These are phyloP conservation scores for Paspalum vaginatum DNA, from an alignment of 176 grass and related monocot species.

Conservation along the genomic window DNA sequence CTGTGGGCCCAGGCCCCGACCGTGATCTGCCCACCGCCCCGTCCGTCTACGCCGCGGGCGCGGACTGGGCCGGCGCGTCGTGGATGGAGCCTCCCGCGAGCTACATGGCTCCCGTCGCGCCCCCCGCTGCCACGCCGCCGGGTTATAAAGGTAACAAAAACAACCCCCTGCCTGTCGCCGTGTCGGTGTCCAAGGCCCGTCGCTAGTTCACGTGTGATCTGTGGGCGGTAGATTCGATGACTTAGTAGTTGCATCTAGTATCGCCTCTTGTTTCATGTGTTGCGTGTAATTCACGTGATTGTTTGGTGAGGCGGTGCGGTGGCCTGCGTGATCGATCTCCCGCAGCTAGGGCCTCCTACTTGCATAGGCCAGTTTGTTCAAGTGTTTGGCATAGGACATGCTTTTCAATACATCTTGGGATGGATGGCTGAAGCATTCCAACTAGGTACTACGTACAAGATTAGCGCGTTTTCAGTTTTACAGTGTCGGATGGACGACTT, in stretches of 20 bases:
- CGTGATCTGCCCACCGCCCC: slow-evolving; percentile 46
- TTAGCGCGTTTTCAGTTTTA: neutral
- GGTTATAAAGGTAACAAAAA: slow-evolving; percentile 21
- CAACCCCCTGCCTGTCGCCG: neutral
- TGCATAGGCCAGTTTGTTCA: neutral
- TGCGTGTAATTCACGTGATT: slow-evolving; percentile 1
- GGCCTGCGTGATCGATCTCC: slow-evolving; percentile 1
- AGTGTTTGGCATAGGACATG: neutral
- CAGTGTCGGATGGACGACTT: neutral
- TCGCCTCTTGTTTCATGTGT: slow-evolving; percentile 15
- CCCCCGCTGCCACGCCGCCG: neutral
- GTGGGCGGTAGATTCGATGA: slow-evolving; percentile 6
- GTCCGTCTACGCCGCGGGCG: slow-evolving; percentile 39
- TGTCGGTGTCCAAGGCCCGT: neutral
- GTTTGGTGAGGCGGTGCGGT: neutral
- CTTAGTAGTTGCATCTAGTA: neutral
- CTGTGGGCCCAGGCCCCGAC: slow-evolving; percentile 18
- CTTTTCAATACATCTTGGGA: neutral
- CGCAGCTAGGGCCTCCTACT: neutral
- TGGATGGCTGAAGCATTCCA: slow-evolving; percentile 2
- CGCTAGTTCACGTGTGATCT: slow-evolving; percentile 13
- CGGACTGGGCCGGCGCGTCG: slow-evolving; percentile 36
- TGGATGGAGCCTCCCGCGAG: slow-evolving; percentile 64
- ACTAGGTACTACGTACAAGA: neutral
- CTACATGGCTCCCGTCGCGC: slow-evolving; percentile 40